Conservation (phyloP, 768 basidiomycete genomes). For the Lactarius quietus region DNA sequence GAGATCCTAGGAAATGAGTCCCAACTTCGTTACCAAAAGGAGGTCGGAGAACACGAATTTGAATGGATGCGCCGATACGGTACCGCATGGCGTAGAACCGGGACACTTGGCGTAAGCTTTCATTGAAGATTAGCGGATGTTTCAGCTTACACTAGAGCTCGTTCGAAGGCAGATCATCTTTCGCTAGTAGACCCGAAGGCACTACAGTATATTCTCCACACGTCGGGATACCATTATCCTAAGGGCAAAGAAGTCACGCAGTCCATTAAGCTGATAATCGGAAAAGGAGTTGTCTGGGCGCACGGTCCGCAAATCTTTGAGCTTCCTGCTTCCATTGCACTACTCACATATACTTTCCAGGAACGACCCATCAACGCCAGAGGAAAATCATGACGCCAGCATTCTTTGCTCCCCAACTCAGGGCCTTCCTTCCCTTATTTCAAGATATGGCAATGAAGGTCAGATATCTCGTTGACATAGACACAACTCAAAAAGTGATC, state of each 20-base stretch:
- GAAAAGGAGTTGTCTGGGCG: slow-evolving; percentile 26
- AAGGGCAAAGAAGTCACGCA: slow-evolving; percentile 18
- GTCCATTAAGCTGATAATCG: slow-evolving; percentile 21
- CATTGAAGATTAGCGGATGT: neutral
- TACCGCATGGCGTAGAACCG: slow-evolving; percentile 25
- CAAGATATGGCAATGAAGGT: slow-evolving; percentile 18
- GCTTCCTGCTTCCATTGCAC: neutral
- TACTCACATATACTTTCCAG: slow-evolving; percentile 10
- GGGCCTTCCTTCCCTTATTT: slow-evolving; percentile 31
- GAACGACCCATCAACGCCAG: slow-evolving; percentile 28
- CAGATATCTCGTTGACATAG: neutral
- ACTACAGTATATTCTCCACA: slow-evolving; percentile 32
- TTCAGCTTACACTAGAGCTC: slow-evolving; percentile 12
- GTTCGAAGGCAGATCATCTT: neutral
- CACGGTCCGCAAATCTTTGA: slow-evolving; percentile 23
- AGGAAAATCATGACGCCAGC: slow-evolving; percentile 33
- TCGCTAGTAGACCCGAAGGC: slow-evolving; percentile 25
- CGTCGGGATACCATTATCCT: slow-evolving; percentile 31
- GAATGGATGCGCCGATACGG: slow-evolving; percentile 32
- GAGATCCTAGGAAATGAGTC: slow-evolving; percentile 28
- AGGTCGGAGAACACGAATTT: slow-evolving; percentile 32
- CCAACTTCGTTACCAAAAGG: slow-evolving; percentile 26
- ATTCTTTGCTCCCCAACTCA: slow-evolving; percentile 31
- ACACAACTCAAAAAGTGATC: neutral
- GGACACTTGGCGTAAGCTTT: slow-evolving; percentile 26